Conservation (phyloP, 371 early-diverging fungal species). For the Mortierella sp. region DNA sequence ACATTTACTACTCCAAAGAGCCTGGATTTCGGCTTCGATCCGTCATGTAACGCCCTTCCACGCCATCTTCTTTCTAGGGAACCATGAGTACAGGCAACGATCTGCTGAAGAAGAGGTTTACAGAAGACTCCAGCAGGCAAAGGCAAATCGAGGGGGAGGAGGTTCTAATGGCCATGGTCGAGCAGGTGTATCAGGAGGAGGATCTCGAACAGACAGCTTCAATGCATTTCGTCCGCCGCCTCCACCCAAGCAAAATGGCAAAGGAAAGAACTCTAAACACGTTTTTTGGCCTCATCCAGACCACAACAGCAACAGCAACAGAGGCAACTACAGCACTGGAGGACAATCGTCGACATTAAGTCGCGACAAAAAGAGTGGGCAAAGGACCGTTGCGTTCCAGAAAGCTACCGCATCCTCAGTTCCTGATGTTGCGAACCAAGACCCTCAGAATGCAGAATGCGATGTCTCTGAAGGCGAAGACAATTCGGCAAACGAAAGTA, state of each 20-base stretch:
- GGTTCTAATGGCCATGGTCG: background rate
- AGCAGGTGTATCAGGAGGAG: too few species aligned
- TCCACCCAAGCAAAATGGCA: slow-evolving; percentile 34
- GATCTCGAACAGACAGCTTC: slow-evolving; percentile 9
- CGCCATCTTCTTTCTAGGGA: slow-evolving; percentile 7
- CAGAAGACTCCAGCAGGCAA: slow-evolving; percentile 37
- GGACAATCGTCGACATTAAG: slow-evolving; percentile 4
- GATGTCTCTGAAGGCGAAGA: slow-evolving; percentile 8
- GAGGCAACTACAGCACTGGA: background rate
- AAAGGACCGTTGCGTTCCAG: slow-evolving; percentile 19
- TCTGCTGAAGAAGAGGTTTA: slow-evolving; percentile 40
- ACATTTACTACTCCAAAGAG: too few species aligned
- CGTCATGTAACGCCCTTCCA: background rate
- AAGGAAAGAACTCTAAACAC: slow-evolving; percentile 53
- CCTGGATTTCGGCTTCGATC: background rate
- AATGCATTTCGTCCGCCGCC: slow-evolving; percentile 24
- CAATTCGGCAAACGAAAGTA: slow-evolving; percentile 10
- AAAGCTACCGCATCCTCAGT: slow-evolving; percentile 21
- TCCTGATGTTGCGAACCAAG: slow-evolving; percentile 13
- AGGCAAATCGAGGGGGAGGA: slow-evolving; percentile 21
- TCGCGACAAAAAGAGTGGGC: slow-evolving; percentile 4
- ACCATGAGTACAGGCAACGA: slow-evolving; percentile 20
- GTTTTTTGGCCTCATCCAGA: slow-evolving; percentile 43
- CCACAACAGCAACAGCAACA: slow-evolving; percentile 9
- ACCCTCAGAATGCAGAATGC: background rate